phyloP scores from a whole-genome alignment of 177 flowering plant species.

The Vitis hybrid region DNA sequence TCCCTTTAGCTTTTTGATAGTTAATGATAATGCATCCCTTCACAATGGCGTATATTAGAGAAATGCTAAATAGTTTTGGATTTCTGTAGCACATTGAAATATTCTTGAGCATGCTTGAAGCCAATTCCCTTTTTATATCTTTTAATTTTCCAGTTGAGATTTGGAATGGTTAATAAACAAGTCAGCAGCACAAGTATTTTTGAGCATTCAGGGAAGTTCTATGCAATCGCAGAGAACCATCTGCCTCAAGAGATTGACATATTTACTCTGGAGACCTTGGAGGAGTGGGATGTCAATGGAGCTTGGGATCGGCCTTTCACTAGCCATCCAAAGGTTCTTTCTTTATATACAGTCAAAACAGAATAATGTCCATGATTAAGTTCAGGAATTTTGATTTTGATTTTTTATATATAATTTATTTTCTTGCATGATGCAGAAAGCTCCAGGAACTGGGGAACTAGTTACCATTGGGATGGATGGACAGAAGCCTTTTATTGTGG shows the following conservation, averaged over 20 bases:
- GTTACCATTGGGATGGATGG: constrained; percentile 52
- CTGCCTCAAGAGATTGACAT: constrained; percentile 65
- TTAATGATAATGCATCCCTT: background rate
- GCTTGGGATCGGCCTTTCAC: constrained; percentile 64
- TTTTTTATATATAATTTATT: background rate
- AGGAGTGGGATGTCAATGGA: constrained; percentile 49
- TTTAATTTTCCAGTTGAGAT: constrained; percentile 47
- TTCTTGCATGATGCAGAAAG: constrained; percentile 37
- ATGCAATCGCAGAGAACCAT: constrained; percentile 55
- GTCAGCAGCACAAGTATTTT: constrained; percentile 65
- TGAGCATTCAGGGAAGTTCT: constrained; percentile 57
- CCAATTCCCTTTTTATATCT: background rate
- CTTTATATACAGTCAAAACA: background rate
- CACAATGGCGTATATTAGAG: too few relatives aligned
- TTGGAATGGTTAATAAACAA: constrained; percentile 47
- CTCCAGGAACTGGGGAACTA: constrained; percentile 65
- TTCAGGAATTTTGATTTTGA: background rate
- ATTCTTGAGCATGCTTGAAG: too few relatives aligned
- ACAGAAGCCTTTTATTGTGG: constrained; percentile 45
- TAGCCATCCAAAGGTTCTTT: constrained; percentile 65
- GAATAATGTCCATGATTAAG: too few relatives aligned
- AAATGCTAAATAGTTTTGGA: too few relatives aligned
- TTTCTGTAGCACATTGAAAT: too few relatives aligned
- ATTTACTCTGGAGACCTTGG: constrained; percentile 35
- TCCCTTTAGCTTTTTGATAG: background rate